Evolutionary conservation across 805 yeast species (phyloP).

Genomic region (Teunomyces kruisii): DNA sequence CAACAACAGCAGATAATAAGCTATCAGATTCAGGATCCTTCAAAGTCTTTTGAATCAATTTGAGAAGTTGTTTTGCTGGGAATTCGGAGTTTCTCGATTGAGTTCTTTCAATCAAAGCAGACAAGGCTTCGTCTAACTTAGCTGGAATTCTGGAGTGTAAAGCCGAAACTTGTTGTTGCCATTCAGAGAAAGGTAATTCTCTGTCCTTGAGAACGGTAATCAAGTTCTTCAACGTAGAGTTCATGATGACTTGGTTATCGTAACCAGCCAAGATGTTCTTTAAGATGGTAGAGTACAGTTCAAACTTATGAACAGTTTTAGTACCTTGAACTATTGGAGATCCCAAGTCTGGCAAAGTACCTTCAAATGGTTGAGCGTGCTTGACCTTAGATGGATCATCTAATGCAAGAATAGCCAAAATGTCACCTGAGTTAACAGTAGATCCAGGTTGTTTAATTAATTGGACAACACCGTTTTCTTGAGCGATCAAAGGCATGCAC

Average conservation of each 20-base stretch:
- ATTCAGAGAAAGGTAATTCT: constrained; percentile 88
- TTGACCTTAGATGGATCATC: constrained; percentile 98
- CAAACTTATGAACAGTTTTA: constrained; percentile 77
- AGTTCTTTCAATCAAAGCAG: constrained; percentile 65
- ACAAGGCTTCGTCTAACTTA: constrained; percentile 67
- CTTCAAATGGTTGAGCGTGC: constrained; percentile 94
- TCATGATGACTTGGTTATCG: constrained; percentile 95
- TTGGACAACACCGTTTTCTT: constrained; percentile 91
- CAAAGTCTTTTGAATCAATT: constrained; percentile 63
- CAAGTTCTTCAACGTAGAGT: constrained; percentile 71
- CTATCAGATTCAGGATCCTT: constrained; percentile 53
- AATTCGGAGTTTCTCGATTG: constrained; percentile 71
- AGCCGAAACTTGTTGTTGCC: constrained; percentile 84
- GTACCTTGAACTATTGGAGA: constrained; percentile 79
- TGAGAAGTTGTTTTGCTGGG: constrained; percentile 85
- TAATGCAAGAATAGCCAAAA: constrained; percentile 87
- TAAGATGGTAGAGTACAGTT: constrained; percentile 57
- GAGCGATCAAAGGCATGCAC: constrained; percentile 97
- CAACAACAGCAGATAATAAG: constrained; percentile 58
- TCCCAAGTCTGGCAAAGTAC: constrained; percentile 88
- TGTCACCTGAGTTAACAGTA: constrained; percentile 95
- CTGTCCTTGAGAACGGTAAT: constrained; percentile 73
- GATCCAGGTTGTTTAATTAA: constrained; percentile 97
- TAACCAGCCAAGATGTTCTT: constrained; percentile 83
- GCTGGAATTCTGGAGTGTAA: constrained; percentile 86